Evolutionary conservation across 2,329 filamentous ascomycete genomes (phyloP).

Genomic region (Ceratocystis variospora): DNA sequence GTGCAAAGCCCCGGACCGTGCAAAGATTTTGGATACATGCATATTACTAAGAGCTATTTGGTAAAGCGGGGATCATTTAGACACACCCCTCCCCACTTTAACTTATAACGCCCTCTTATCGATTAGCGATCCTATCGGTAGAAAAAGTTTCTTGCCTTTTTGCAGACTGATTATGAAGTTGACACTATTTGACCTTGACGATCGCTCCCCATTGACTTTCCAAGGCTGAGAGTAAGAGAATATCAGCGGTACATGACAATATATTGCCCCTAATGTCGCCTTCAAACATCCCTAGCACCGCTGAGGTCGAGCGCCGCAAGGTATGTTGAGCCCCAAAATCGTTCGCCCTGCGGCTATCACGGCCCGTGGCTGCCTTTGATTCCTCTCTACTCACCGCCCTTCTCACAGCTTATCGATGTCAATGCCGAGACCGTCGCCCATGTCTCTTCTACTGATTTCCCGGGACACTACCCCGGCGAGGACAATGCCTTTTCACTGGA

Average conservation of each 20-base stretch:
- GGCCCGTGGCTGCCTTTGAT: background rate
- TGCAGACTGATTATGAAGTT: background rate
- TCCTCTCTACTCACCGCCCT: background rate
- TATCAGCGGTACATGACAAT: background rate
- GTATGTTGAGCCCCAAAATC: constrained; percentile 26
- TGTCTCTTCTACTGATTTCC: constrained; percentile 80
- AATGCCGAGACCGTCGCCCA: constrained; percentile 83
- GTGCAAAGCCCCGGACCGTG: constrained; percentile 1
- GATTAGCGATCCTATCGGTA: constrained; percentile 10
- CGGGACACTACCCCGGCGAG: constrained; percentile 79
- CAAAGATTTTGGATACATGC: background rate
- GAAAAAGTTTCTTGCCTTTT: constrained; percentile 14
- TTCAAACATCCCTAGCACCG: constrained; percentile 34
- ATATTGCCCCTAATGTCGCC: constrained; percentile 30
- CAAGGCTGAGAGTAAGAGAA: constrained; percentile 2
- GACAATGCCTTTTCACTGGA: constrained; percentile 67
- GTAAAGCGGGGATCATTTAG: background rate
- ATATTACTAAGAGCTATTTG: background rate
- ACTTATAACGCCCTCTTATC: constrained; percentile 4
- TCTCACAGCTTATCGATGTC: constrained; percentile 61
- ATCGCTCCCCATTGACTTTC: background rate
- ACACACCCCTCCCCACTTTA: background rate
- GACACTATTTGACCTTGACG: background rate
- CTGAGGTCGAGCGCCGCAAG: constrained; percentile 48
- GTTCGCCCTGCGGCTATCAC: too few relatives aligned